Base-by-base conservation (phyloP, 2,329 filamentous ascomycete species). In the Berkeleyomyces basicola region DNA sequence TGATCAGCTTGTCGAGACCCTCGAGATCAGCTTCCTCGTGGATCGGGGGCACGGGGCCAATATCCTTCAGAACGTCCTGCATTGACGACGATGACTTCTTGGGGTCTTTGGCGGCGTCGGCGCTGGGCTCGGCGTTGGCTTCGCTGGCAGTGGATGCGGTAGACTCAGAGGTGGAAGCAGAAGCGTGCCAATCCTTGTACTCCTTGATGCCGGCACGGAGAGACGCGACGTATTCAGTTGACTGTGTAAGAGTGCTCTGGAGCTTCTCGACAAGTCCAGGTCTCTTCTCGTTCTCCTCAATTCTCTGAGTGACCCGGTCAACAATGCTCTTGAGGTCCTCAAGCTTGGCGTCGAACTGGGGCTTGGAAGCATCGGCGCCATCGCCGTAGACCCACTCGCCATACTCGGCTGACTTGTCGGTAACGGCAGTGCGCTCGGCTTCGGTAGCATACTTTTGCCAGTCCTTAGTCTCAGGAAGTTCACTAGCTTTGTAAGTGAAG, bases 331-430 rank as follows among this genome's bases (percentile, higher is more conserved):
- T 86, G 59, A 99, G 82, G 53, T 81, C 82, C 72, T 88, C 86
- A 59, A 95, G 81, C 71, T 86, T 89, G 62, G 82, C 79, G 72
- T 86, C 88, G 69, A 99, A 81, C 58, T 86, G 83, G 2, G 88
- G 83, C 64, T 84, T 85, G 43, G 82, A 78, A 3, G 93, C 91
- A 58, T 90, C 84, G 14, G 81, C 79, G 63, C 92, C 90, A 57
- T 91, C 90, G 14, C 82, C 88, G 71, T 96, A 93, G 65, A 99
- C 83, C 92, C 93, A 99, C 9, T 96, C 90, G 68, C 88, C 87
- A 31, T 84, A 81, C 58, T 82, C 81, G 65, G 81, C 79, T 46
- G 89, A 79, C 69, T 85, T 84, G 65, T 83, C 77, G 68, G 86
- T 81, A 10, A 97, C 79, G n/a, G 75, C 74, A 5, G 78, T 72